Evolutionary conservation across 345 rosid genomes (phyloP).

Genomic region (Eucalyptus polyanthemos): DNA sequence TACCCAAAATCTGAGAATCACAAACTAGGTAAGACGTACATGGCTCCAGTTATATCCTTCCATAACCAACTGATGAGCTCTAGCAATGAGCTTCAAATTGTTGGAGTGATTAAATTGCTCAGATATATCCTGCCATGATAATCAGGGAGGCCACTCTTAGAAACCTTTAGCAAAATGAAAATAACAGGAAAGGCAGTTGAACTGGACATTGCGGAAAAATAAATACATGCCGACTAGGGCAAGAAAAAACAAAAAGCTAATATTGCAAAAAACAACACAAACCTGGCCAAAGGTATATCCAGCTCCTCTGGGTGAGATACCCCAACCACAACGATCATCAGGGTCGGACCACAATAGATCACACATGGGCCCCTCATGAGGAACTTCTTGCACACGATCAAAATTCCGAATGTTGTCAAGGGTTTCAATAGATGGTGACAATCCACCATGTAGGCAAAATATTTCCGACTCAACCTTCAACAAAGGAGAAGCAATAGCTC

Average conservation of each 20-base stretch:
- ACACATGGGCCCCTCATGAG: constrained; percentile 99
- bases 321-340: constrained; percentile 97
- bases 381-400: constrained; percentile 94
- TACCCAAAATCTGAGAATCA: neutral
- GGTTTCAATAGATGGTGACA: constrained; percentile 88
- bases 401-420: constrained; percentile 86
- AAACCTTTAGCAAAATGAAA: neutral
- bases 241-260: neutral
- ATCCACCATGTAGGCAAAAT: constrained; percentile 89
- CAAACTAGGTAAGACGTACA: constrained; percentile 19
- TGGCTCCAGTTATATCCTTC: constrained; percentile 98
- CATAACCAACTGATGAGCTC: constrained; percentile 97
- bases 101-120: constrained; percentile 93
- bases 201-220: neutral
- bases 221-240: neutral
- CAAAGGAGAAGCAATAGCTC: neutral
- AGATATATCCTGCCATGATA: constrained; percentile 61
- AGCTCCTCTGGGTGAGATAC: constrained; percentile 95
- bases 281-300: constrained; percentile 98
- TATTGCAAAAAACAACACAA: neutral
- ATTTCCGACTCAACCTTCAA: constrained; percentile 86
- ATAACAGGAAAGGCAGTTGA: neutral
- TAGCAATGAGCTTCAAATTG: constrained; percentile 78
- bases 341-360: constrained; percentile 99
- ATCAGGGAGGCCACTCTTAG: neutral